phyloP scores from a whole-genome alignment of 1,284 basidiomycete genomes.

The Ustanciosporium gigantosporum region DNA sequence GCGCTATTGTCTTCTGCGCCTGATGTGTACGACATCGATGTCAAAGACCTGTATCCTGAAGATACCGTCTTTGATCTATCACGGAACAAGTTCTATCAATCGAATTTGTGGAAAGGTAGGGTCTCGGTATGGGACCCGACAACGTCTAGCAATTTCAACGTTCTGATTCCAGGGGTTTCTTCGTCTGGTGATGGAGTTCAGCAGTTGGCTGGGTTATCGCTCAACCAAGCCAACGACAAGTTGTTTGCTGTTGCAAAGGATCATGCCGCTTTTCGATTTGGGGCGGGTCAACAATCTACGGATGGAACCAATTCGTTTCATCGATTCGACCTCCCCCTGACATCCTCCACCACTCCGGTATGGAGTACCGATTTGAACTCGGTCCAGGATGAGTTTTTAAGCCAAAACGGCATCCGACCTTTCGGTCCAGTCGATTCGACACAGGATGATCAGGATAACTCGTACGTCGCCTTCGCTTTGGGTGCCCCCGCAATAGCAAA shows the following conservation, averaged over 20 bases:
- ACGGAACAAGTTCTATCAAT: conserved; percentile 52
- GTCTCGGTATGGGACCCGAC: conserved; percentile 40
- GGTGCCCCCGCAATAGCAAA: conserved; percentile 57
- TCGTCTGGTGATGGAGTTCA: conserved; percentile 47
- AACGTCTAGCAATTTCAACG: conserved; percentile 39
- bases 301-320: conserved; percentile 53
- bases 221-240: conserved; percentile 41
- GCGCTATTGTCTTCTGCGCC: conserved; percentile 14
- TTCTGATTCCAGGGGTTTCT: conserved; percentile 47
- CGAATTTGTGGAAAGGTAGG: conserved; percentile 54
- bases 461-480: conserved; percentile 56
- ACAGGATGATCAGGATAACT: conserved; percentile 53
- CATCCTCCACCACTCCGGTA: conserved; percentile 28
- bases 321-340: conserved; percentile 49
- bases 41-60: conserved; percentile 54
- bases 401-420: conserved; percentile 38
- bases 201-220: conserved; percentile 55
- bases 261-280: conserved; percentile 50
- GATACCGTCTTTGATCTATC: conserved; percentile 48
- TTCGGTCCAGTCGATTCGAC: conserved; percentile 56
- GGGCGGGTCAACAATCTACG: conserved; percentile 37
- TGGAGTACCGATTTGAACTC: conserved; percentile 46
- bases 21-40: conserved; percentile 42
- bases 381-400: conserved; percentile 45
- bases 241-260: conserved; percentile 56